These are phyloP conservation scores for Phaseolus lunatus DNA, from an alignment of 306 rosid species.

Conservation along the genomic window DNA sequence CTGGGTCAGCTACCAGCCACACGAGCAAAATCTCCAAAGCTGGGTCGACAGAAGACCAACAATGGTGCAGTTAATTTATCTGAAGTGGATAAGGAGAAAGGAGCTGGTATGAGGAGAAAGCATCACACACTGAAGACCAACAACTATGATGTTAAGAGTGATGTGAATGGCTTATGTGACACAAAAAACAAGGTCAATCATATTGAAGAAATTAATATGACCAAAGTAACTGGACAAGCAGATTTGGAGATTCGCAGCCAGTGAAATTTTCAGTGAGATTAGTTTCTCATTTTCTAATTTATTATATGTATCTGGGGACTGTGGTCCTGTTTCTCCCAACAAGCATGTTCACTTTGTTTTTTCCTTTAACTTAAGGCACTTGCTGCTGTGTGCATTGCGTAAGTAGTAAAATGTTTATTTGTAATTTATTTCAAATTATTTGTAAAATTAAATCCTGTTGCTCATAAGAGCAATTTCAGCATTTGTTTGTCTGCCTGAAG, in stretches of 20 bases:
- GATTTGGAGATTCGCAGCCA: slow-evolving; percentile 55
- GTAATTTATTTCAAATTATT: slow-evolving; percentile 64
- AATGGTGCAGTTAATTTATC: slow-evolving; percentile 51
- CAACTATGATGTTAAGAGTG: slow-evolving; percentile 46
- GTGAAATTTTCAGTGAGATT: slow-evolving; percentile 54
- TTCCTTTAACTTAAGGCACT: slow-evolving; percentile 61
- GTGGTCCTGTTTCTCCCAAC: slow-evolving; percentile 50
- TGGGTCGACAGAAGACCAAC: slow-evolving; percentile 85
- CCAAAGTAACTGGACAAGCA: slow-evolving; percentile 55
- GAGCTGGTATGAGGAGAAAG: slow-evolving; percentile 49
- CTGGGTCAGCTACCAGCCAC: slow-evolving; percentile 83
- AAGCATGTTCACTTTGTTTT: slow-evolving; percentile 55
- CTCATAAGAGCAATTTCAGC: slow-evolving; percentile 48
- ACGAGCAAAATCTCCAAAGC: slow-evolving; percentile 96
- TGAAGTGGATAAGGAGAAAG: slow-evolving; percentile 56
- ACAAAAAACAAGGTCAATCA: slow-evolving; percentile 47
- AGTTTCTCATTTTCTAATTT: slow-evolving; percentile 52
- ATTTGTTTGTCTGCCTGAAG: slow-evolving; percentile 40
- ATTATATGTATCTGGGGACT: slow-evolving; percentile 52
- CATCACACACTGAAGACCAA: slow-evolving; percentile 42
- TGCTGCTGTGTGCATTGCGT: slow-evolving; percentile 65
- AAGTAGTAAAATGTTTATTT: slow-evolving; percentile 60
- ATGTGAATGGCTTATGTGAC: slow-evolving; percentile 48
- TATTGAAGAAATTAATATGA: slow-evolving; percentile 45
- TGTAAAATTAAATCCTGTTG: slow-evolving; percentile 49